Conservation (phyloP, 2,329 filamentous ascomycete species). For the Anthostomella pinea region DNA sequence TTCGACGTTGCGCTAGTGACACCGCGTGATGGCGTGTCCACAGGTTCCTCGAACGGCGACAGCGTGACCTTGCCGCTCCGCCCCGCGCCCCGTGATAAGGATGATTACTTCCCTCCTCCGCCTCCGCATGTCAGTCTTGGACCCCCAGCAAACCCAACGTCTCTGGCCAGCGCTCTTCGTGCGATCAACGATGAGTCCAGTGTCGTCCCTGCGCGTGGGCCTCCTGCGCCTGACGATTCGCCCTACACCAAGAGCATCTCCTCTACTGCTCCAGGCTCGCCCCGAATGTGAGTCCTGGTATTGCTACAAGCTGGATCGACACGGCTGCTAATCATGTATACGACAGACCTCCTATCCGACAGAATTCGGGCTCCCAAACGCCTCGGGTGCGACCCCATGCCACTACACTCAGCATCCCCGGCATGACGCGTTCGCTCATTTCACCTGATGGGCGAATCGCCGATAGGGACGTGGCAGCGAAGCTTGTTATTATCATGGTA, state of each 20-base stretch:
- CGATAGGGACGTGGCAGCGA: constrained; percentile 89
- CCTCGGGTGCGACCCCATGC: constrained; percentile 78
- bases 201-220: constrained; percentile 28
- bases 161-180: constrained; percentile 41
- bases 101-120: constrained; percentile 24
- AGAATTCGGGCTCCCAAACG: constrained; percentile 73
- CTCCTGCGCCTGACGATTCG: constrained; percentile 45
- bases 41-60: constrained; percentile 23
- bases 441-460: constrained; percentile 95
- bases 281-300: constrained; percentile 52
- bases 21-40: constrained; percentile 8
- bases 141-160: constrained; percentile 31
- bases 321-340: constrained; percentile 13
- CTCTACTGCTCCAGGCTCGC: constrained; percentile 58
- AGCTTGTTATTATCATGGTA: constrained; percentile 98
- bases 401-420: constrained; percentile 94
- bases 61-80: constrained; percentile 12
- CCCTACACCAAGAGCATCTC: constrained; percentile 55
- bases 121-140: constrained; percentile 28
- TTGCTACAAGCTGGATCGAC: background rate
- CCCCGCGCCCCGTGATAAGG: constrained; percentile 13
- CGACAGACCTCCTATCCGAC: constrained; percentile 63
- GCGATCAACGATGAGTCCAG: constrained; percentile 42
- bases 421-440: constrained; percentile 90
- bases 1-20: constrained; percentile 12